phyloP scores from a whole-genome alignment of 108 stramenopile species.

The Fistulifera pelliculosa region DNA sequence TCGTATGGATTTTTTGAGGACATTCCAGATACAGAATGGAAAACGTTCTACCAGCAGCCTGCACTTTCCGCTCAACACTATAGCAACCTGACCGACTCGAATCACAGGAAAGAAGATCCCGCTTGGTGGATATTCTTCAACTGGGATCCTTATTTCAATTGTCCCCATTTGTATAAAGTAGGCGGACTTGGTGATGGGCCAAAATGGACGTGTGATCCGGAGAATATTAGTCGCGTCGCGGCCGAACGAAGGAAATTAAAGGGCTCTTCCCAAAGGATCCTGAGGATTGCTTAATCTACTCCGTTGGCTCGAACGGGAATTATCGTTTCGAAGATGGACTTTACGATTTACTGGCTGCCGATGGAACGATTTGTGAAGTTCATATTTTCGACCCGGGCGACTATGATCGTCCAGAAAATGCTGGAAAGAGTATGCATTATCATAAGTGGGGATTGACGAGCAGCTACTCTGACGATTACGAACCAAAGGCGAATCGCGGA shows the following conservation, averaged over 20 bases:
- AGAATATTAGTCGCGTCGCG: constrained; percentile 8
- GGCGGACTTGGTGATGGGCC: constrained; percentile 18
- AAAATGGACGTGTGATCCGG: constrained; percentile 32
- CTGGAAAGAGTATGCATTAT: background rate
- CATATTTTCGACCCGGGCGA: constrained; percentile 5
- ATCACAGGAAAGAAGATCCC: background rate
- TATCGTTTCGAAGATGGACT: constrained; percentile 1
- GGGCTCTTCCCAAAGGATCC: background rate
- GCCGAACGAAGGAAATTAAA: background rate
- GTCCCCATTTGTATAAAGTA: constrained; percentile 18
- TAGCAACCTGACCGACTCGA: background rate
- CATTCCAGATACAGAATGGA: constrained; percentile 17
- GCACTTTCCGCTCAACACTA: background rate
- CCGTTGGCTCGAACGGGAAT: constrained; percentile 1
- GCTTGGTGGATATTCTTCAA: constrained; percentile 20
- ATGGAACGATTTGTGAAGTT: constrained; percentile 3
- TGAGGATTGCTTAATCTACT: constrained; percentile 5
- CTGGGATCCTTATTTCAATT: constrained; percentile 34
- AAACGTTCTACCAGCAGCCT: constrained; percentile 1
- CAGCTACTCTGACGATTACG: background rate
- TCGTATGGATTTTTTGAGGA: constrained; percentile 27
- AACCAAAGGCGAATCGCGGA: background rate
- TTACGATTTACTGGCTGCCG: constrained; percentile 1
- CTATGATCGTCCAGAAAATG: background rate
- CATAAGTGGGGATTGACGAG: constrained; percentile 3